These are phyloP conservation scores for Micractinium conductrix DNA, from an alignment of 139 green algal species.

Conservation along the genomic window DNA sequence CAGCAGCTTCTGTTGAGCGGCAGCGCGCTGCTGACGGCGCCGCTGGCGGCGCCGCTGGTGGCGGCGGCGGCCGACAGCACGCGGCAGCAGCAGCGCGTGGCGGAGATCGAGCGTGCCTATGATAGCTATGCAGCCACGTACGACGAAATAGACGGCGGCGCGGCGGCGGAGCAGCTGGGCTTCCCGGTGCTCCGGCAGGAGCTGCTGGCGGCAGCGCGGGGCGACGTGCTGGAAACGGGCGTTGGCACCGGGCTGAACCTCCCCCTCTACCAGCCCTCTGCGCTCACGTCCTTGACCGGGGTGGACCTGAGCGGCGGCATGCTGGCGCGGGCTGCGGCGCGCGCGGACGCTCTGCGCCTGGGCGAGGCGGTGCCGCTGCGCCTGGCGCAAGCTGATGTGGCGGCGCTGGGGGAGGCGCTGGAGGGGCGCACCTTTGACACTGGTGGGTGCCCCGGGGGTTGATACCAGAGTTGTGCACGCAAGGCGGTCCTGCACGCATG, in stretches of 20 bases:
- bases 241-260: slow-evolving; percentile 82
- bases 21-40: background rate
- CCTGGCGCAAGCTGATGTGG: slow-evolving; percentile 17
- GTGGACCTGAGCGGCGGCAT: slow-evolving; percentile 70
- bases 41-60: no score
- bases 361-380: background rate
- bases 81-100: background rate
- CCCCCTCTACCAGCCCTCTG: slow-evolving; percentile 53
- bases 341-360: background rate
- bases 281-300: slow-evolving; percentile 51
- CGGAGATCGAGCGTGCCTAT: slow-evolving; percentile 14
- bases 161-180: slow-evolving; percentile 55
- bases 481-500: no score
- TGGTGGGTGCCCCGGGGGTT: background rate
- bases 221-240: slow-evolving; percentile 72
- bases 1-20: no score
- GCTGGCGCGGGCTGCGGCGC: slow-evolving; percentile 52
- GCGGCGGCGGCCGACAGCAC: background rate
- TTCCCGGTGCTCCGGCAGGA: slow-evolving; percentile 56
- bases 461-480: no score
- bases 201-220: slow-evolving; percentile 49
- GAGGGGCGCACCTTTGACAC: slow-evolving; percentile 4
- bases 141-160: slow-evolving; percentile 70
- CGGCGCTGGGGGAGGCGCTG: slow-evolving; percentile 3
- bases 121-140: slow-evolving; percentile 50